phyloP scores from a whole-genome alignment of 2,329 filamentous ascomycete genomes.

The Orbilia quercus region DNA sequence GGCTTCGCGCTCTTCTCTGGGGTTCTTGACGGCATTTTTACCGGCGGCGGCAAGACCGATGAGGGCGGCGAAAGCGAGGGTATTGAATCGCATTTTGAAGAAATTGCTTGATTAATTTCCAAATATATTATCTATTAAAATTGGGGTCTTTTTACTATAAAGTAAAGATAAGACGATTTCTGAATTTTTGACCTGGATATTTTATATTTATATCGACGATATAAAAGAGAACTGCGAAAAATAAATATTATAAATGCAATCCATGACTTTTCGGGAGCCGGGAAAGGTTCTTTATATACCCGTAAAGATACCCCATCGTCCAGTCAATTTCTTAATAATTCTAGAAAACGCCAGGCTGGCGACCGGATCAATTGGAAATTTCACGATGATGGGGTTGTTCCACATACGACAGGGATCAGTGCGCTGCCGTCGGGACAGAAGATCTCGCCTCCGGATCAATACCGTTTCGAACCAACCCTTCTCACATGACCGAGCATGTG shows the following conservation, averaged over 20 bases:
- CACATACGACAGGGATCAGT: constrained; percentile 50
- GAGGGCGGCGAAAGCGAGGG: constrained; percentile 23
- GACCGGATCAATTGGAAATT: constrained; percentile 50
- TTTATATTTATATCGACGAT: not conserved
- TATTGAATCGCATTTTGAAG: constrained; percentile 32
- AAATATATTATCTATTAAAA: too few species aligned
- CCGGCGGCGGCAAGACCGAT: constrained; percentile 16
- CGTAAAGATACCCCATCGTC: constrained; percentile 11
- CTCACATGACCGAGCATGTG: constrained; percentile 2
- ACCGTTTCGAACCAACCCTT: constrained; percentile 40
- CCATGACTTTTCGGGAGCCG: constrained; percentile 3
- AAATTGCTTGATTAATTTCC: constrained; percentile 7
- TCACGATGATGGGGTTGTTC: constrained; percentile 37
- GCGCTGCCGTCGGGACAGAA: constrained; percentile 52
- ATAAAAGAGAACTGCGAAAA: not conserved
- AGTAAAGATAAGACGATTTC: not conserved
- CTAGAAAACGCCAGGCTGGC: constrained; percentile 55
- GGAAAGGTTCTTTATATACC: constrained; percentile 32
- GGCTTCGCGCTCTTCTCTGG: not conserved
- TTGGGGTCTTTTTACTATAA: too few species aligned
- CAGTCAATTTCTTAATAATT: constrained; percentile 33
- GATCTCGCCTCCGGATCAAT: constrained; percentile 56
- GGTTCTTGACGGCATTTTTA: constrained; percentile 15
- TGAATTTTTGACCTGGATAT: not conserved
- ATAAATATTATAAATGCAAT: constrained; percentile 6